Evolutionary conservation across 805 yeast species (phyloP).

Genomic region (Ogataea ganodermae): DNA sequence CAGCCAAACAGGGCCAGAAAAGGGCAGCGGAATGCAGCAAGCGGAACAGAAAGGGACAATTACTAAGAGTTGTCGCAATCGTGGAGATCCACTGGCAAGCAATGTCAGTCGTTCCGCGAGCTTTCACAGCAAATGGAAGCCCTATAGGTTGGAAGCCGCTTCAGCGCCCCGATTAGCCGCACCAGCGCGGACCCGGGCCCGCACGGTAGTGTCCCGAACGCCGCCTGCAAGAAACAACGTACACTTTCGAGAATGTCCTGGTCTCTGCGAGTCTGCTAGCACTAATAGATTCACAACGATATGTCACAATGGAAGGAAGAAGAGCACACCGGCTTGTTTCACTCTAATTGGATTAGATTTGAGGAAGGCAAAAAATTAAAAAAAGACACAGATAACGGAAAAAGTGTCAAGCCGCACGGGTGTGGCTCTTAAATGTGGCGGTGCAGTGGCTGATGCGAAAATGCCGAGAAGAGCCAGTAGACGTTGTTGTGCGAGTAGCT

Average conservation of each 20-base stretch:
- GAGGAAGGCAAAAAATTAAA: constrained; percentile 22
- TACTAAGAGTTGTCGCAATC: not conserved
- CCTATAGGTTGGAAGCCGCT: not conserved
- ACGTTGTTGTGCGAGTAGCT: too few species aligned
- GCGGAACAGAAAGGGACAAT: not conserved
- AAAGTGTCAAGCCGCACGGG: constrained; percentile 7
- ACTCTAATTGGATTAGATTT: constrained; percentile 11
- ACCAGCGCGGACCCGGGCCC: not conserved
- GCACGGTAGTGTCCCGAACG: not conserved
- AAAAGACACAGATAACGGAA: constrained; percentile 16
- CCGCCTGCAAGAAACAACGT: not conserved
- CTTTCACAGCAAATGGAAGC: too few species aligned
- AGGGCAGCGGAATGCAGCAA: not conserved
- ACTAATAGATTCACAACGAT: not conserved
- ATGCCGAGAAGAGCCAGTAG: not conserved
- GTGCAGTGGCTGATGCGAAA: not conserved
- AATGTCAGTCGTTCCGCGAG: too few species aligned
- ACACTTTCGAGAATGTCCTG: constrained; percentile 7
- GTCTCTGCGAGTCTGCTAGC: constrained; percentile 1
- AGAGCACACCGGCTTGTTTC: not conserved
- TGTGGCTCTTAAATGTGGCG: constrained; percentile 10
- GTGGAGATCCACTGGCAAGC: too few species aligned
- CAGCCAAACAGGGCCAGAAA: not conserved
- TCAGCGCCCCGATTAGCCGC: constrained; percentile 8
- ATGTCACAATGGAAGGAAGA: not conserved